These are phyloP conservation scores for Boletus eberwhitei DNA, from an alignment of 768 basidiomycete species.

Conservation along the genomic window DNA sequence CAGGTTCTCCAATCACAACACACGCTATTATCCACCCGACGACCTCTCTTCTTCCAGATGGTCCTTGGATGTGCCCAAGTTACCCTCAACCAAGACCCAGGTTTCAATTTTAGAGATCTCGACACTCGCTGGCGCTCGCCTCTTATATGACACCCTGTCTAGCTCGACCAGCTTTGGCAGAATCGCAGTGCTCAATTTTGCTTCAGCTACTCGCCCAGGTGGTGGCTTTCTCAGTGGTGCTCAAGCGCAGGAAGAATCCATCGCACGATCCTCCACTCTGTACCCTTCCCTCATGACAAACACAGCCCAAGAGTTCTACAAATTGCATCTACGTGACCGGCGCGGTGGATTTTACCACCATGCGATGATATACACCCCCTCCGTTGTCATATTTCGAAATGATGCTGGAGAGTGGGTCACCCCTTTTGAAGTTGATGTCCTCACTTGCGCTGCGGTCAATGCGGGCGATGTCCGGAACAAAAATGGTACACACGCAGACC, in stretches of 20 bases:
- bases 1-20: constrained; percentile 38
- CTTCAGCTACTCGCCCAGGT: constrained; percentile 70
- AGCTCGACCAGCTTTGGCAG: constrained; percentile 18
- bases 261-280: constrained; percentile 73
- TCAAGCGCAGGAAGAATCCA: constrained; percentile 77
- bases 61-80: constrained; percentile 25
- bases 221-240: constrained; percentile 74
- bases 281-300: constrained; percentile 58
- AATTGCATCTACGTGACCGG: constrained; percentile 46
- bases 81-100: constrained; percentile 23
- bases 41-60: constrained; percentile 48
- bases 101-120: constrained; percentile 58
- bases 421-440: constrained; percentile 59
- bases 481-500: constrained; percentile 1
- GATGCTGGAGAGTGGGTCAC: constrained; percentile 55
- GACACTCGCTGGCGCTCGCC: constrained; percentile 59
- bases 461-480: constrained; percentile 48
- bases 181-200: constrained; percentile 73
- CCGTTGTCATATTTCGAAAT: constrained; percentile 57
- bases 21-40: constrained; percentile 49
- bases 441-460: constrained; percentile 76
- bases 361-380: constrained; percentile 73
- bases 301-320: constrained; percentile 59
- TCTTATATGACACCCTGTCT: constrained; percentile 26
- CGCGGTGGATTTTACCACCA: constrained; percentile 68